Evolutionary conservation across 306 rosid species (phyloP).

Genomic region (Quercus parvula): DNA sequence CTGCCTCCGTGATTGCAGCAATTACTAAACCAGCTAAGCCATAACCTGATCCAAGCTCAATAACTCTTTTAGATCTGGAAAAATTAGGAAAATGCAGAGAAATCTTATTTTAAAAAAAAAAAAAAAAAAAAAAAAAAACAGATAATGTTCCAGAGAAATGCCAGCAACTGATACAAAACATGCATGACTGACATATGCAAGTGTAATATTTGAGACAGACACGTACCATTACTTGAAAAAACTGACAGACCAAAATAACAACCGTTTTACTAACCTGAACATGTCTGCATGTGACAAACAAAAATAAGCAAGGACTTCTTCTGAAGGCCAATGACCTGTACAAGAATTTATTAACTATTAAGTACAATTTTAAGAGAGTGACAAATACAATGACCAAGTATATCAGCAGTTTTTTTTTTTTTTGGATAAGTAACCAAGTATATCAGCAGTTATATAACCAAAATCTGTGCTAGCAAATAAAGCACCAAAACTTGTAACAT

Average conservation of each 20-base stretch:
- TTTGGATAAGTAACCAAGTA: too few relatives aligned
- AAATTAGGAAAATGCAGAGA: constrained; percentile 8
- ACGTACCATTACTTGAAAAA: background rate
- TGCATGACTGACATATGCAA: constrained; percentile 1
- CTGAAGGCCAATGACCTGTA: constrained; percentile 98
- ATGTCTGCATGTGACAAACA: constrained; percentile 57
- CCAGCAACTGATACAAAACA: constrained; percentile 6
- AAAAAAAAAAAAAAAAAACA: constrained; percentile 8
- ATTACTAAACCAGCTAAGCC: constrained; percentile 90
- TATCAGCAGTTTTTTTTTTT: background rate
- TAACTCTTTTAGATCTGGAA: constrained; percentile 74
- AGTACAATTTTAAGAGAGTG: background rate
- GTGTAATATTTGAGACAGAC: constrained; percentile 7
- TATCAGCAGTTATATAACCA: background rate
- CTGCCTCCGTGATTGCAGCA: constrained; percentile 77
- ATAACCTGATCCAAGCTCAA: constrained; percentile 95
- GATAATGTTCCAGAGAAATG: constrained; percentile 15
- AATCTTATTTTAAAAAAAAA: background rate
- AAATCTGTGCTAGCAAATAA: background rate
- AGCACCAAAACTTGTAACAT: background rate
- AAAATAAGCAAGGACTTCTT: constrained; percentile 89
- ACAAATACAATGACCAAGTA: background rate
- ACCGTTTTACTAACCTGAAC: constrained; percentile 52
- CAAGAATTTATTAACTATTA: constrained; percentile 10
- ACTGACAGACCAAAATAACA: background rate